Base-by-base conservation (phyloP, 2,329 filamentous ascomycete species). In the Aureobasidium sp. region DNA sequence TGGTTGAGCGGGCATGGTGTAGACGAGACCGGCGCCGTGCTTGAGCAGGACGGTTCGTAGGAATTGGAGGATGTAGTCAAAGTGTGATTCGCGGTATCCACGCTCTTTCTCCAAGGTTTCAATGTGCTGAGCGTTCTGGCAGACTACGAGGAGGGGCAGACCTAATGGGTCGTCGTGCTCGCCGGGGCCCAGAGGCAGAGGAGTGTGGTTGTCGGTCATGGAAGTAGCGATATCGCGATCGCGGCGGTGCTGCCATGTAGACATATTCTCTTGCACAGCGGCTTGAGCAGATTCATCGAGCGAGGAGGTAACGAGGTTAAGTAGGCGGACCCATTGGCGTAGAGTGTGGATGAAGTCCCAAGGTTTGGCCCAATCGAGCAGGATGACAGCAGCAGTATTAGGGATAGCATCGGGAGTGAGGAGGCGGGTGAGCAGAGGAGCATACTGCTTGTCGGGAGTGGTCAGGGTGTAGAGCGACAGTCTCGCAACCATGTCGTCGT, bases 301-400 rank as follows among this genome's bases (percentile, higher is more conserved):
- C 34, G 85, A 88, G 62, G 86, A 80, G 61, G 93, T 83, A 13
- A 95, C 87, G 16, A 86, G 87, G 63, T 88, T 86, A 66, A 99
- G 78, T 32, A 97, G 82, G 49, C 91, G 82, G 64, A 97, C 86
- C 94, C 94, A 99, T 71, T 89, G 88, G 70, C 90, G 84, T 62
- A 99, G 79, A 74, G 96, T 88, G 63, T 90, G 85, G 71, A 97
- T 83, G 91, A 95, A 99, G 65, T 86, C 80, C 86, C 94, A 96
- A 15, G 94, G 94, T 71, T 94, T 86, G 63, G 89, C 88, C 94
- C 94, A 99, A 77, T 97, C 92, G 47, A 99, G 81, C n/a, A 99
- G 79, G 69, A 99, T 86, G 65, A 96, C 89, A 65, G 97, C 68
- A 1, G 64, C 68, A 13, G 53, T 96, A 73, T 96, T 88, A 34